Percentiles rank a stretch among this genome's conserved stretches.
Conservation (phyloP, 306 rosid genomes). For the Sechiopsis laciniata region DNA sequence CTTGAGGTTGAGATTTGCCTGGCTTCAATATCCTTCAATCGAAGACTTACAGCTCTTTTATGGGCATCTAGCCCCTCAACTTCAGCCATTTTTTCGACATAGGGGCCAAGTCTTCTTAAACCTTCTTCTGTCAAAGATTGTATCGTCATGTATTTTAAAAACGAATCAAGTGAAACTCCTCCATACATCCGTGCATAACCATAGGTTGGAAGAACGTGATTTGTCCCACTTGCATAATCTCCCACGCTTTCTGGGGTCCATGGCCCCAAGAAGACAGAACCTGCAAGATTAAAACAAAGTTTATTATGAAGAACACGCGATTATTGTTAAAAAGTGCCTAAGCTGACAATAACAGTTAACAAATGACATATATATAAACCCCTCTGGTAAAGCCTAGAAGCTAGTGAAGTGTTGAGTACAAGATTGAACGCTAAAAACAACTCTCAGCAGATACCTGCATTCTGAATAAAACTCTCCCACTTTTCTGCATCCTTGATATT, state of each 20-base stretch:
- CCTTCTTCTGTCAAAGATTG: slow-evolving; percentile 97
- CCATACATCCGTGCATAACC: slow-evolving; percentile 96
- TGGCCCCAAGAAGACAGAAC: slow-evolving; percentile 84
- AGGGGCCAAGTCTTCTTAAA: slow-evolving; percentile 73
- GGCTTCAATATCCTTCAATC: slow-evolving; percentile 85
- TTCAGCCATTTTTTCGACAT: slow-evolving; percentile 87
- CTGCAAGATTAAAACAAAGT: slow-evolving; percentile 34
- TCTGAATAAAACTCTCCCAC: slow-evolving; percentile 93
- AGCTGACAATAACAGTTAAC: background rate
- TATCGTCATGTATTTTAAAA: slow-evolving; percentile 83
- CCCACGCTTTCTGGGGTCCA: slow-evolving; percentile 99
- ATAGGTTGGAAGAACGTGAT: slow-evolving; percentile 96
- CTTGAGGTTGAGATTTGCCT: slow-evolving; percentile 44
- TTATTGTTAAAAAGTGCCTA: background rate
- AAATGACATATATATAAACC: background rate
- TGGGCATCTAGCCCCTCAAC: slow-evolving; percentile 93
- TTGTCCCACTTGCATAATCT: slow-evolving; percentile 96
- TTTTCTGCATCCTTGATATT: slow-evolving; percentile 87
- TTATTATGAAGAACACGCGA: background rate
- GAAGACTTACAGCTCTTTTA: slow-evolving; percentile 85
- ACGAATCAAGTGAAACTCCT: slow-evolving; percentile 92
- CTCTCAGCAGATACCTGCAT: slow-evolving; percentile 56
- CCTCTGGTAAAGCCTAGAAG: background rate
- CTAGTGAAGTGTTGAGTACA: background rate
- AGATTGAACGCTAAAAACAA: background rate